A percentile compares a stretch with the other conserved stretches of the same genome.
phyloP scores from a whole-genome alignment of 2,329 filamentous ascomycete genomes.

The Claviceps monticola region DNA sequence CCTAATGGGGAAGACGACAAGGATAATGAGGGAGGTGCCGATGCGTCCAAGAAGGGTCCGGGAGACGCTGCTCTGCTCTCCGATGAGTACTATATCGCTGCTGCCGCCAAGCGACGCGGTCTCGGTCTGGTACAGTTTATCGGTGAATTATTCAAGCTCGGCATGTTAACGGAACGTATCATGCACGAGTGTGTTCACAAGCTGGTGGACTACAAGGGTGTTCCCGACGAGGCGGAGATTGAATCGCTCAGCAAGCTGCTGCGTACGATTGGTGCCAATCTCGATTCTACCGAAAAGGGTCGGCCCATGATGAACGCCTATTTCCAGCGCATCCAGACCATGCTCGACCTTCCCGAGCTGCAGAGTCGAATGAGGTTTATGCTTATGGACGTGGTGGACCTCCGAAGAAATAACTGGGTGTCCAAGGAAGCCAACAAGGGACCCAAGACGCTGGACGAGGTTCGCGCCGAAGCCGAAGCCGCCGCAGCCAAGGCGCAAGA shows the following conservation, averaged over 20 bases:
- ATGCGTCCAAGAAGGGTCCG: conserved; percentile 31
- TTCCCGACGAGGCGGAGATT: conserved; percentile 90
- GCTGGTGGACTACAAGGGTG: conserved; percentile 84
- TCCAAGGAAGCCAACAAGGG: conserved; percentile 89
- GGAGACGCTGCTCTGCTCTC: conserved; percentile 73
- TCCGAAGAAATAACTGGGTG: conserved; percentile 63
- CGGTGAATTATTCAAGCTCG: conserved; percentile 95
- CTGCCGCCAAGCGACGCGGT: conserved; percentile 89
- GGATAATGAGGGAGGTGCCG: conserved; percentile 48
- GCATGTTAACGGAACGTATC: conserved; percentile 96
- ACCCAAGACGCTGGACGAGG: conserved; percentile 89
- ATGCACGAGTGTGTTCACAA: conserved; percentile 99
- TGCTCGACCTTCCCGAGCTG: conserved; percentile 67
- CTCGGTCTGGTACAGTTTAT: conserved; percentile 98
- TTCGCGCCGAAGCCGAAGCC: conserved; percentile 71
- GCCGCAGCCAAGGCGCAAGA: conserved; percentile 76
- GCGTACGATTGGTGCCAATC: conserved; percentile 76
- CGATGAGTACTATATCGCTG: conserved; percentile 90
- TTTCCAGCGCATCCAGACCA: conserved; percentile 74
- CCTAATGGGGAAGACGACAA: conserved; percentile 57
- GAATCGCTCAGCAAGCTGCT: conserved; percentile 91
- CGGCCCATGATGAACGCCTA: conserved; percentile 82
- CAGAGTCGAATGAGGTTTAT: conserved; percentile 88
- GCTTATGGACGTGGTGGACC: conserved; percentile 86
- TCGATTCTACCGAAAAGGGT: conserved; percentile 74